Evolutionary conservation across 805 yeast species (phyloP).

Genomic region (Pichia phayaonensis): DNA sequence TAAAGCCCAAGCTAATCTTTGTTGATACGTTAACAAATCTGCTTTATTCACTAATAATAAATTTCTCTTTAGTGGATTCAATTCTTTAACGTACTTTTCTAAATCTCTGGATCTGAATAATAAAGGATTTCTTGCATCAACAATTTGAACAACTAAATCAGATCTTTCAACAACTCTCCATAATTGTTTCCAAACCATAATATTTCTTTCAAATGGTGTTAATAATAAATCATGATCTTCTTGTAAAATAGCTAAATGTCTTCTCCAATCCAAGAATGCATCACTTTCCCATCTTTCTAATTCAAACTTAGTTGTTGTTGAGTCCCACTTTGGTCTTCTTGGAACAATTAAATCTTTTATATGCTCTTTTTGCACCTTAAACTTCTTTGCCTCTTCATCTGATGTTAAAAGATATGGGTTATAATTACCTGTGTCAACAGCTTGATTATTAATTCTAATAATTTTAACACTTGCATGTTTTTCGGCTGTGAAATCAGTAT

Average conservation of each 20-base stretch:
- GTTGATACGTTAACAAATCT: conserved; percentile 70
- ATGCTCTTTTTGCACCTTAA: conserved; percentile 57
- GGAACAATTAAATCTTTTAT: conserved; percentile 76
- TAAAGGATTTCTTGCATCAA: conserved; percentile 92
- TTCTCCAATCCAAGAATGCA: conserved; percentile 90
- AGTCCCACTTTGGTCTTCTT: conserved; percentile 84
- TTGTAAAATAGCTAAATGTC: conserved; percentile 77
- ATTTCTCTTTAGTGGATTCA: conserved; percentile 69
- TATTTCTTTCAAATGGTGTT: conserved; percentile 94
- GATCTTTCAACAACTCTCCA: conserved; percentile 98
- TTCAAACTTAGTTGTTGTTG: conserved; percentile 60
- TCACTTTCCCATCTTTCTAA: conserved; percentile 83
- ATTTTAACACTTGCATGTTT: conserved; percentile 75
- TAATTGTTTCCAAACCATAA: conserved; percentile 96
- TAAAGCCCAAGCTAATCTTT: conserved; percentile 81
- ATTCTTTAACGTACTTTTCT: conserved; percentile 72
- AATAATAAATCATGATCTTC: conserved; percentile 77
- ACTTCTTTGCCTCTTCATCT: conserved; percentile 57
- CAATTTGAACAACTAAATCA: conserved; percentile 91
- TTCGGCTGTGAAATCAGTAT: conserved; percentile 93
- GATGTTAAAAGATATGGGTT: conserved; percentile 57
- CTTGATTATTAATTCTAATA: conserved; percentile 65
- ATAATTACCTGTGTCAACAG: conserved; percentile 48
- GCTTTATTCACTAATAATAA: conserved; percentile 88
- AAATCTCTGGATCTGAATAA: conserved; percentile 80